Evolutionary conservation across 192 early-diverging fungal genomes (phyloP), one percentile per base, ranked within the genome.

Genomic region (Linnemannia zychae): DNA sequence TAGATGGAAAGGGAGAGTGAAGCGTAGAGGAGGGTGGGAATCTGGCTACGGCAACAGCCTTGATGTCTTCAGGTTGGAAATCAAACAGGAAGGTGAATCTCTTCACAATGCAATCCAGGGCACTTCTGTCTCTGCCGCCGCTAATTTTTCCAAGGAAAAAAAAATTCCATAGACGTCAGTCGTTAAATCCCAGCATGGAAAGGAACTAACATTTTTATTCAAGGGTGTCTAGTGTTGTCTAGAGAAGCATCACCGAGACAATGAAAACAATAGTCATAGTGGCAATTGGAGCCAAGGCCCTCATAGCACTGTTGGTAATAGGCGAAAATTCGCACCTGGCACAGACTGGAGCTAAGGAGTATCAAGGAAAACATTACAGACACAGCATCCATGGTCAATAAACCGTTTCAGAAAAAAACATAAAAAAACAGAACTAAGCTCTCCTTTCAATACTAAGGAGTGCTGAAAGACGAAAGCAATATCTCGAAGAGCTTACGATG

Each of bases 321-420:
- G 38, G 24, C 6, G 76, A 47, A 49, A 85, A 85, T 16, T 74
- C 28, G 68, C 73, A 79, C 18, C 52, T 85, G 24, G 73, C 82
- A 67, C 82, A 79, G 5, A 76, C 18, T 20, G 77, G 67, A 24
- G 77, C 82, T 85, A 75, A 40, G 22, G 66, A 52, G 22, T 28
- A 77, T 67, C 63, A 66, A 66, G 28, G 63, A 34, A 31, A 37
- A 33, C 24, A 50, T 7, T 15, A 70, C 0, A 74, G 20, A 52
- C 47, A 60, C 17, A 38, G 17, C 24, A 15, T 7, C 24, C 40
- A 63, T 12, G 18, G 17, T 73, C 15, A 37, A 16, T 66, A 7
- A 63, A 33, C 44, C 22, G 34, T 47, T 37, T 44, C 68, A 76
- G 24, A 31, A 12, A 11, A 20, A 15, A 65, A n/a, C 7, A 72